Conservation (phyloP, 1,139 yeast genomes). For the Diutina sp. region DNA sequence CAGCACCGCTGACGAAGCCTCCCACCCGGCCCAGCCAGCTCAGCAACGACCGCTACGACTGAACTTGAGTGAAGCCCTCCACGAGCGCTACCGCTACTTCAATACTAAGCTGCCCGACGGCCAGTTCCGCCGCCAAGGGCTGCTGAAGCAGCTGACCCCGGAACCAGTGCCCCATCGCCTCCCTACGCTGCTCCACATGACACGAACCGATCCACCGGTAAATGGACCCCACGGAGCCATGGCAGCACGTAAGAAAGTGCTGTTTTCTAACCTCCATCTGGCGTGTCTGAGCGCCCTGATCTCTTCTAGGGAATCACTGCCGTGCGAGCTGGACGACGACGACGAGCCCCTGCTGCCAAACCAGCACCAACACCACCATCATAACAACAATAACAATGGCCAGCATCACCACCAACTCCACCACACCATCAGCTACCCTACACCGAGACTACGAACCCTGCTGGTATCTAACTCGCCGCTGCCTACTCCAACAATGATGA, state of each 20-base stretch:
- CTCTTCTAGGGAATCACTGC: not conserved
- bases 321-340: not conserved
- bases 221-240: not conserved
- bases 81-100: not conserved
- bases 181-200: not conserved
- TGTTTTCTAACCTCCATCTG: conserved; percentile 1
- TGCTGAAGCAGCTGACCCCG: not conserved
- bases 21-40: not conserved
- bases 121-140: not conserved
- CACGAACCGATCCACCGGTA: not conserved
- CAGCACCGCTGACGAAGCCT: not conserved
- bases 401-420: not conserved
- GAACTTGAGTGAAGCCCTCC: not conserved
- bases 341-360: not conserved
- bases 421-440: not conserved
- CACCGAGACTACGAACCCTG: not conserved
- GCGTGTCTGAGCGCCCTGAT: conserved; percentile 1
- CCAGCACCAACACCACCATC: not conserved
- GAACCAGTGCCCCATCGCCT: not conserved
- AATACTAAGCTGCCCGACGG: not conserved
- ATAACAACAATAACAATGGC: too few species aligned
- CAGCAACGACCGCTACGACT: not conserved
- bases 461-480: not conserved
- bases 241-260: not conserved
- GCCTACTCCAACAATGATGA: not conserved